Percentiles rank a stretch among this genome's conserved stretches.
Evolutionary conservation across 2,329 filamentous ascomycete genomes (phyloP).

Genomic region (Ophiosphaerella korrae): DNA sequence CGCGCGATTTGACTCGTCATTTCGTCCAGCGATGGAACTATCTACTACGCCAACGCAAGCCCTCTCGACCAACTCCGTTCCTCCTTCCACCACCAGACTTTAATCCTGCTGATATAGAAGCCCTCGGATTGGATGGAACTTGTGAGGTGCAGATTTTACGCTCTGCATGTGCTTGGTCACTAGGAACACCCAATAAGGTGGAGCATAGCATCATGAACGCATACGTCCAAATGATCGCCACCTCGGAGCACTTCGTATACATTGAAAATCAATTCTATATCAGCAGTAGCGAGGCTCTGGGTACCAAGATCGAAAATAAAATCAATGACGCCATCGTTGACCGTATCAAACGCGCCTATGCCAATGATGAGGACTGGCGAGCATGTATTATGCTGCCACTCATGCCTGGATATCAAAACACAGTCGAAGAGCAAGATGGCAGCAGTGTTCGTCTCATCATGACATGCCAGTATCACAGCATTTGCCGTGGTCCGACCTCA

Average conservation of each 20-base stretch:
- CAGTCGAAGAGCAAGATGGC: slow-evolving; percentile 90
- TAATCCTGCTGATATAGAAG: slow-evolving; percentile 81
- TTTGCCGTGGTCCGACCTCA: slow-evolving; percentile 87
- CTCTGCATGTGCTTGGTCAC: slow-evolving; percentile 88
- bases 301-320: slow-evolving; percentile 84
- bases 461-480: slow-evolving; percentile 95
- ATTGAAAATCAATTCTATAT: slow-evolving; percentile 99
- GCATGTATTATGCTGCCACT: slow-evolving; percentile 89
- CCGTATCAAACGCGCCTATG: slow-evolving; percentile 81
- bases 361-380: slow-evolving; percentile 87
- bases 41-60: slow-evolving; percentile 87
- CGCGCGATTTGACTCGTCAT: slow-evolving; percentile 89
- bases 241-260: slow-evolving; percentile 96
- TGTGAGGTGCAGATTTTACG: slow-evolving; percentile 96
- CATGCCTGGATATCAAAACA: slow-evolving; percentile 98
- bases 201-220: slow-evolving; percentile 97
- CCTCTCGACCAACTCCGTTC: slow-evolving; percentile 91
- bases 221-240: slow-evolving; percentile 91
- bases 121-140: slow-evolving; percentile 85
- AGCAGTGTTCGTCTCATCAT: slow-evolving; percentile 94
- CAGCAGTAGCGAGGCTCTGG: slow-evolving; percentile 86
- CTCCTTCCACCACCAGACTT: slow-evolving; percentile 92
- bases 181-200: slow-evolving; percentile 79
- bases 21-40: slow-evolving; percentile 99
- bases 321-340: slow-evolving; percentile 95